Conservation (phyloP, 2,329 filamentous ascomycete genomes). For the Botrytis byssoidea region DNA sequence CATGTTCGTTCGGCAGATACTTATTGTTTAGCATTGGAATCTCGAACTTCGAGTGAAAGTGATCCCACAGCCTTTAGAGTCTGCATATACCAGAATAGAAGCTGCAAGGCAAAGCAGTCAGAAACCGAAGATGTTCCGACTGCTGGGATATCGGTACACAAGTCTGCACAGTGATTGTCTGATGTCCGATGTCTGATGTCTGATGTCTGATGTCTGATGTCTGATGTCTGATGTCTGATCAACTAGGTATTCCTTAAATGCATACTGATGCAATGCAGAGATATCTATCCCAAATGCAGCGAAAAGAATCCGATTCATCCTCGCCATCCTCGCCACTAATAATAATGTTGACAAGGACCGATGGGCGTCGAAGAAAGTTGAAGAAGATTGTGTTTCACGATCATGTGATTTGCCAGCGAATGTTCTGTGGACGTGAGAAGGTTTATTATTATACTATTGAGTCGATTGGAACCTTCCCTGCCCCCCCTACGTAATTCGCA, state of each 20-base stretch:
- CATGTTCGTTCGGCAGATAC: not conserved
- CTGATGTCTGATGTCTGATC: not conserved
- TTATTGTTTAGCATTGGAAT: not conserved
- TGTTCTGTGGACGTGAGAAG: not conserved
- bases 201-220: not conserved
- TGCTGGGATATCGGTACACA: not conserved
- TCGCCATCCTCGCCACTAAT: not conserved
- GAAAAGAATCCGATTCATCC: not conserved
- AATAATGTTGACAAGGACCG: not conserved
- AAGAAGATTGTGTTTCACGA: not conserved
- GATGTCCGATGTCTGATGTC: not conserved
- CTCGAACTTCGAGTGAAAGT: not conserved
- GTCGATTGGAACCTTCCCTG: not conserved
- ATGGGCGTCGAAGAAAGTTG: not conserved
- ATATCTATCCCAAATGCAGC: not conserved
- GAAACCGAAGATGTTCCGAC: conserved; percentile 2
- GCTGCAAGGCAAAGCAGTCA: not conserved
- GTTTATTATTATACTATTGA: not conserved
- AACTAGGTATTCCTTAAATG: not conserved
- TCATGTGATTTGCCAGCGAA: not conserved
- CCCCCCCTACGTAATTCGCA: not conserved
- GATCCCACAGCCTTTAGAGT: no score
- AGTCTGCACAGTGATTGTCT: not conserved
- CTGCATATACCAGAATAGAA: not conserved
- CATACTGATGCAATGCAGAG: conserved; percentile 3